Percentiles rank a stretch among this genome's conserved stretches.
Conservation (phyloP, 192 early-diverging fungal genomes). For the Gaertneriomyces semiglobifer region DNA sequence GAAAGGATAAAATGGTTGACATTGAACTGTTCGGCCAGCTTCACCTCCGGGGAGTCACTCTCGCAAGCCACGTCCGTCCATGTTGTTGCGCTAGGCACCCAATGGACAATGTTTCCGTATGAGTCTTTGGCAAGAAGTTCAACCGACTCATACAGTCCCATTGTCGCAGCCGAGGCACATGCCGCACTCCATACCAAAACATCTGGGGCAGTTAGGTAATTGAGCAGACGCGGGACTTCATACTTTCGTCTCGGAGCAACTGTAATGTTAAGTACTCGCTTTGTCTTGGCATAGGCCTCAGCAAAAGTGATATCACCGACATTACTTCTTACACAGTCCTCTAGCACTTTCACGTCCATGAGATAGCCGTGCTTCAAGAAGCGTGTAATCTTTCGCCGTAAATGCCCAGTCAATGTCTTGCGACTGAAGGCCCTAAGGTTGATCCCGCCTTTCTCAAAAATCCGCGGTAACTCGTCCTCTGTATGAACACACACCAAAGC, state of each 20-base stretch:
- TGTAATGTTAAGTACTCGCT: constrained; percentile 73
- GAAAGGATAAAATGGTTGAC: constrained; percentile 83
- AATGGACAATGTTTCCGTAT: constrained; percentile 47
- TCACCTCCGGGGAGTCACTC: constrained; percentile 60
- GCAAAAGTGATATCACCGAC: constrained; percentile 49
- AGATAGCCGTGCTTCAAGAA: constrained; percentile 65
- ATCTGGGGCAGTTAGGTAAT: constrained; percentile 75
- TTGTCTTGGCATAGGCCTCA: constrained; percentile 67
- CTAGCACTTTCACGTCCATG: constrained; percentile 70
- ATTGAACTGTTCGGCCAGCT: constrained; percentile 75
- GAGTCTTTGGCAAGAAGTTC: constrained; percentile 71
- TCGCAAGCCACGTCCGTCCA: constrained; percentile 3
- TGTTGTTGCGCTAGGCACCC: neutral
- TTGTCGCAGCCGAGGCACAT: constrained; percentile 65
- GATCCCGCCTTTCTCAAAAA: constrained; percentile 59
- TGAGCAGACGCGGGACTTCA: constrained; percentile 70
- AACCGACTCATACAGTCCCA: constrained; percentile 65
- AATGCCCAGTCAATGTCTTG: constrained; percentile 54
- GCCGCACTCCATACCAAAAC: constrained; percentile 77
- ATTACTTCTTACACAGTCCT: constrained; percentile 69
- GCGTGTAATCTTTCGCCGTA: constrained; percentile 61
- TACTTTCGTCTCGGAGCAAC: constrained; percentile 68
- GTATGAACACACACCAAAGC: constrained; percentile 72
- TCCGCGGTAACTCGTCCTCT: constrained; percentile 64
- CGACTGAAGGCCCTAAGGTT: constrained; percentile 64